Base-by-base conservation (phyloP, 768 basidiomycete species). In the Heimioporus sp. region DNA sequence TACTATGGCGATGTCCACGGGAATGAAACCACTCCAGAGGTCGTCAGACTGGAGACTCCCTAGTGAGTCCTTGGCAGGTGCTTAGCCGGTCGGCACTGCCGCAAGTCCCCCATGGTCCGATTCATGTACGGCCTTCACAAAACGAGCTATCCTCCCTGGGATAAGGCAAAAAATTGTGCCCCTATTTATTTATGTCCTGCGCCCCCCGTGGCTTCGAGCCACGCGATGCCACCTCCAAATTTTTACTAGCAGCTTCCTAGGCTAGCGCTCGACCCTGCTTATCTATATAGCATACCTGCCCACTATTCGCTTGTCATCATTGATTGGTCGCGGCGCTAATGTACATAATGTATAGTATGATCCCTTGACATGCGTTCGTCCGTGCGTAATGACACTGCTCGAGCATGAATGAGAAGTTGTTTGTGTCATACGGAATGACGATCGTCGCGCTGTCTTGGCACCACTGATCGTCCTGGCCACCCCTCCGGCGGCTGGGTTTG, bases 1-100 rank as follows among this genome's bases (percentile, higher is more conserved):
- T 62, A 45, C 59, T 48, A 58, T 55, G 59, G 60, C 58, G 53
- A 66, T 64, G 62, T 56, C 51, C 52, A 49, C 65, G 65, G 65
- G 66, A 66, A 66, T 66, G 65, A 66, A 66, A 65, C 41, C 46
- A 24, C 35, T 4, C 30, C 53, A 43, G 53, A 47, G 44, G 48
- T 28, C 38, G 54, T 55, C 34, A 45, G 47, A 51, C 40, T 51
- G 11, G 38, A 24, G 42, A 49, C 52, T 38, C 47, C 42, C 21
- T 43, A 40, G 39, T 45, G 32, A 19, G 17, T 43, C 21, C 56
- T 52, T 59, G 50, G 52, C 54, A 52, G 32, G 36, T 52, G 48
- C 40, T 35, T 36, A 24, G 19, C 42, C 32, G 36, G 35, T 48
- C 35, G 6, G 45, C 43, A 43, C 51, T 40, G 39, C 55, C 28